Evolutionary conservation across 768 basidiomycete species (phyloP).

Genomic region (Royoungia palumana): DNA sequence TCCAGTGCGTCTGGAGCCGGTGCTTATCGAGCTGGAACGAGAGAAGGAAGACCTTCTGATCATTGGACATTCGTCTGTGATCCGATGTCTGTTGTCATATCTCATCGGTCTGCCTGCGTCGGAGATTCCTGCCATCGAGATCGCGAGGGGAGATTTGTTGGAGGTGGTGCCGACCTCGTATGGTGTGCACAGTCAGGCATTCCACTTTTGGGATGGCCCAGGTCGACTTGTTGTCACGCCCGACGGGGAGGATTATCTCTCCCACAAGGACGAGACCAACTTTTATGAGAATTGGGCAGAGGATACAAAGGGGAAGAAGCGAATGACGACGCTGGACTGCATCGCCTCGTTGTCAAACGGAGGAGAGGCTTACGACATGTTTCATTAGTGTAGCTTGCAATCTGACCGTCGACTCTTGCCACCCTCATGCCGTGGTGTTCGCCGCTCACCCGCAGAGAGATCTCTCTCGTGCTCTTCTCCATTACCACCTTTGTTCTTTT

Average conservation of each 20-base stretch:
- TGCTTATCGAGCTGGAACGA: slow-evolving; percentile 90
- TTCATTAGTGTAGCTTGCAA: slow-evolving; percentile 2
- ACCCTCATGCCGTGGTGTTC: slow-evolving; percentile 55
- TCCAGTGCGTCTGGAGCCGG: slow-evolving; percentile 90
- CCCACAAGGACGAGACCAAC: slow-evolving; percentile 61
- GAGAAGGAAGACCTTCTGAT: slow-evolving; percentile 94
- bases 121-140: slow-evolving; percentile 96
- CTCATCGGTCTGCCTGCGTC: slow-evolving; percentile 91
- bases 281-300: slow-evolving; percentile 91
- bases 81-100: slow-evolving; percentile 91
- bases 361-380: slow-evolving; percentile 7
- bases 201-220: slow-evolving; percentile 90
- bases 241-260: slow-evolving; percentile 33
- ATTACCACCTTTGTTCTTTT: slow-evolving; percentile 65
- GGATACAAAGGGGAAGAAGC: slow-evolving; percentile 61
- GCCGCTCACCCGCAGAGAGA: slow-evolving; percentile 70
- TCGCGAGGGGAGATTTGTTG: slow-evolving; percentile 93
- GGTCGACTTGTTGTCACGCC: slow-evolving; percentile 49
- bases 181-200: slow-evolving; percentile 86
- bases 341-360: slow-evolving; percentile 24
- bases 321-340: slow-evolving; percentile 30
- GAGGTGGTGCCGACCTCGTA: slow-evolving; percentile 89
- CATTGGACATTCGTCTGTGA: slow-evolving; percentile 96
- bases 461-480: slow-evolving; percentile 64
- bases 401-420: background rate